phyloP scores from a whole-genome alignment of 495 filamentous ascomycete species.

The Penicillium lagena region DNA sequence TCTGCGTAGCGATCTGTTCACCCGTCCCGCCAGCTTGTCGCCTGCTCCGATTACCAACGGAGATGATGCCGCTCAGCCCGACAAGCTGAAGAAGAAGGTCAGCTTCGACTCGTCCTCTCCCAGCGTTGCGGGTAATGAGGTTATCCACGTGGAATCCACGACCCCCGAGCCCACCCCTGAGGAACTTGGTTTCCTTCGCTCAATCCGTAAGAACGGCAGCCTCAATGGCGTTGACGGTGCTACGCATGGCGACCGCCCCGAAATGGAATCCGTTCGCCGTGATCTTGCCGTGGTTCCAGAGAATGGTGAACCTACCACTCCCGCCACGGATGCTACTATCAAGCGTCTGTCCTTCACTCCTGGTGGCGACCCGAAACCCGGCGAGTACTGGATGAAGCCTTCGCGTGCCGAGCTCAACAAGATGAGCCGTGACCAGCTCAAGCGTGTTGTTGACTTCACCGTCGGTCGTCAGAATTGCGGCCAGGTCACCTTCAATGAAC shows the following conservation, averaged over 20 bases:
- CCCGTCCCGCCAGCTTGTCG: conserved; percentile 36
- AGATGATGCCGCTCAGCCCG: conserved; percentile 25
- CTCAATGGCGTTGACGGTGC: conserved; percentile 46
- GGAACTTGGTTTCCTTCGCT: conserved; percentile 62
- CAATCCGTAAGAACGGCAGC: conserved; percentile 34
- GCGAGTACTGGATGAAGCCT: conserved; percentile 83
- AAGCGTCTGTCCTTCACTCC: conserved; percentile 25
- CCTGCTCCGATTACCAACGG: conserved; percentile 45
- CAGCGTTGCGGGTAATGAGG: conserved; percentile 32
- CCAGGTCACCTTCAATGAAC: conserved; percentile 67
- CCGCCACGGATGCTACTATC: conserved; percentile 19
- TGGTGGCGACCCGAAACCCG: conserved; percentile 51
- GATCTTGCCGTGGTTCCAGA: conserved; percentile 77
- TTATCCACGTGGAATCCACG: conserved; percentile 38
- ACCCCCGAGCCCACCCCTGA: conserved; percentile 53
- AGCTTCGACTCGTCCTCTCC: conserved; percentile 70
- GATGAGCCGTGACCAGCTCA: conserved; percentile 67
- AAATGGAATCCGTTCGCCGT: conserved; percentile 67
- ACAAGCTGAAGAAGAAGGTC: conserved; percentile 70
- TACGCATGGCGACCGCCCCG: conserved; percentile 40
- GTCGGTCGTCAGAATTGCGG: conserved; percentile 80
- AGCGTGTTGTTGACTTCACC: conserved; percentile 62
- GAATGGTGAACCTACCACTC: conserved; percentile 40
- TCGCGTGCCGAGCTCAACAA: conserved; percentile 60
- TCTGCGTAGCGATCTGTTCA: conserved; percentile 71